A percentile compares a stretch with the other conserved stretches of the same genome.
Evolutionary conservation across 176 grass and related monocot genomes (phyloP).

Genomic region (Ananas comosus): DNA sequence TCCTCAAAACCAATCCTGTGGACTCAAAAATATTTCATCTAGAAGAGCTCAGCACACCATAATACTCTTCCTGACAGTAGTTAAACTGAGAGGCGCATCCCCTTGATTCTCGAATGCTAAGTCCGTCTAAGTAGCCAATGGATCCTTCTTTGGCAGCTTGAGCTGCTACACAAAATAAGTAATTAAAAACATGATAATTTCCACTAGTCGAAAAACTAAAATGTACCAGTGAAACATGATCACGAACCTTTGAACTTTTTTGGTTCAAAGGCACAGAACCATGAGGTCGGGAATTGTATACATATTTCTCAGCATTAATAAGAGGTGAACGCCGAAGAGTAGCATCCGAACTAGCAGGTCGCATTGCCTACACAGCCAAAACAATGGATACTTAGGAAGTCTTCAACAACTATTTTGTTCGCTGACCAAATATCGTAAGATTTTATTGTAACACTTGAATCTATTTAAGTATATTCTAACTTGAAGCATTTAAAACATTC

Average conservation of each 20-base stretch:
- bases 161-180: slow-evolving; percentile 9
- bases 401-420: neutral
- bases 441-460: too few relatives aligned
- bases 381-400: neutral
- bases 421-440: too few relatives aligned
- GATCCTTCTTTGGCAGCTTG: slow-evolving; percentile 2
- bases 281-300: slow-evolving; percentile 34
- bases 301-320: slow-evolving; percentile 39
- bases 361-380: slow-evolving; percentile 9
- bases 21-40: neutral
- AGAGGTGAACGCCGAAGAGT: slow-evolving; percentile 3
- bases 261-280: slow-evolving; percentile 21
- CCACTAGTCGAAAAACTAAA: neutral
- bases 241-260: slow-evolving; percentile 64
- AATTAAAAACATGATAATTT: neutral
- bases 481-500: neutral
- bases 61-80: neutral
- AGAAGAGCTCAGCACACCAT: too few relatives aligned
- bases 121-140: neutral
- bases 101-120: neutral
- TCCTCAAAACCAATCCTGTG: neutral
- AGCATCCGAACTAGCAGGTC: neutral
- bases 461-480: too few relatives aligned
- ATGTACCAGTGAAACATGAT: neutral
- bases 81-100: neutral